Evolutionary conservation across 352 stramenopile species (phyloP).

Genomic region (Pythium brassicae): DNA sequence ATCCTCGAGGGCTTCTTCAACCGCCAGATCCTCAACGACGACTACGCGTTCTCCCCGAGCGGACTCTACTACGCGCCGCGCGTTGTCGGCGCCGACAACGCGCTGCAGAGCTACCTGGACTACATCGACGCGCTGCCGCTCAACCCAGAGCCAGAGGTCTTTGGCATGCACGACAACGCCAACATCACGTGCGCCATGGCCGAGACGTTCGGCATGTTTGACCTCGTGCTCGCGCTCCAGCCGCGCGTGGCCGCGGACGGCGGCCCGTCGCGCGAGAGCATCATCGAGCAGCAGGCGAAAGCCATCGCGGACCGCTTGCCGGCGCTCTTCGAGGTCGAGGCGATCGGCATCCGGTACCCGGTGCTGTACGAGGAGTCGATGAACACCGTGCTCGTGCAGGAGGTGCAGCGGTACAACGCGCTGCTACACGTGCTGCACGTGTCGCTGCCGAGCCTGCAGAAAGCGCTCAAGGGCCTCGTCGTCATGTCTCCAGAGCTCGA

Average conservation of each 20-base stretch:
- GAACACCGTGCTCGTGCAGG: constrained; percentile 91
- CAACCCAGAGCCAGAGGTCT: constrained; percentile 90
- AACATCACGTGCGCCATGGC: constrained; percentile 92
- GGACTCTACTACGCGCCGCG: constrained; percentile 69
- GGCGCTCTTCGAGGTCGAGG: constrained; percentile 79
- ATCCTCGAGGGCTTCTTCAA: constrained; percentile 85
- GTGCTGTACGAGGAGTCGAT: constrained; percentile 89
- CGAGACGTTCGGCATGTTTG: constrained; percentile 87
- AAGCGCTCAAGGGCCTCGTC: constrained; percentile 62
- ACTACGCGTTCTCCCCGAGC: constrained; percentile 66
- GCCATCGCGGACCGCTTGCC: constrained; percentile 80
- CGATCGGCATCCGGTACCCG: constrained; percentile 79
- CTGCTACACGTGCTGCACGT: constrained; percentile 78
- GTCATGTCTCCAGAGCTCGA: constrained; percentile 24
- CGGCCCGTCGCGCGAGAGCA: constrained; percentile 82
- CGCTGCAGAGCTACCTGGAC: constrained; percentile 73
- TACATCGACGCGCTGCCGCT: constrained; percentile 87
- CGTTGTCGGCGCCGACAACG: constrained; percentile 46
- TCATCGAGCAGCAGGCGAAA: constrained; percentile 81
- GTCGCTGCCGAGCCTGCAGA: constrained; percentile 82
- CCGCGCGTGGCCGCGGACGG: constrained; percentile 70
- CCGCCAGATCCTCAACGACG: constrained; percentile 53
- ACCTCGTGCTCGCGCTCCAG: constrained; percentile 85
- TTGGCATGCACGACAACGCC: constrained; percentile 94
- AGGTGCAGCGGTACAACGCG: constrained; percentile 90